Evolutionary conservation across 2,329 filamentous ascomycete genomes (phyloP).

Genomic region (Beauveria scarabaeidicola): DNA sequence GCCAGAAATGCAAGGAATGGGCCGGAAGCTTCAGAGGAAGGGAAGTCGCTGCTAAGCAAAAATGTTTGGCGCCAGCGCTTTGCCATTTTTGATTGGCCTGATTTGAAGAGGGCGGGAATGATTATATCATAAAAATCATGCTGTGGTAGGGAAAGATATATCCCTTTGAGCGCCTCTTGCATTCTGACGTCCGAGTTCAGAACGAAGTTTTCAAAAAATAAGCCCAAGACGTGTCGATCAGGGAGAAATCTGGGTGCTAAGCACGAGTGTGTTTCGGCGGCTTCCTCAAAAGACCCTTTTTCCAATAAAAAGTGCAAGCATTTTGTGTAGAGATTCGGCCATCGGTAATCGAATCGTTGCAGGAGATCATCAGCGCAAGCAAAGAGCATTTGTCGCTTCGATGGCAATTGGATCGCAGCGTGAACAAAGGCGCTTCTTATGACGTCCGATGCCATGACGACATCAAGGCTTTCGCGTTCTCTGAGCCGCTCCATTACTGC

Average conservation of each 20-base stretch:
- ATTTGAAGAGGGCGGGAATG: slow-evolving; percentile 41
- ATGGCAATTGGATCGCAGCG: slow-evolving; percentile 20
- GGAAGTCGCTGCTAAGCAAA: slow-evolving; percentile 32
- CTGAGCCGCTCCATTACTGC: slow-evolving; percentile 1
- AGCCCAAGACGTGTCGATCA: slow-evolving; percentile 31
- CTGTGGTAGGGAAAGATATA: slow-evolving; percentile 37
- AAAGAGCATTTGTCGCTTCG: slow-evolving; percentile 20
- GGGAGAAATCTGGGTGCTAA: slow-evolving; percentile 36
- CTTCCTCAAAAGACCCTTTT: slow-evolving; percentile 18
- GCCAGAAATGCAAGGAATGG: slow-evolving; percentile 41
- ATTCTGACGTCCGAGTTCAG: slow-evolving; percentile 26
- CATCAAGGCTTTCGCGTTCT: not conserved
- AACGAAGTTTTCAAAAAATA: slow-evolving; percentile 36
- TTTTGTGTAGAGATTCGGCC: slow-evolving; percentile 44
- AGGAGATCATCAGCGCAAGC: slow-evolving; percentile 26
- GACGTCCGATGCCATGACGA: not conserved
- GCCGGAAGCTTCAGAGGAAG: slow-evolving; percentile 30
- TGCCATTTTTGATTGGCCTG: slow-evolving; percentile 37
- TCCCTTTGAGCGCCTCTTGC: slow-evolving; percentile 31
- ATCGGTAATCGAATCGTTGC: slow-evolving; percentile 29
- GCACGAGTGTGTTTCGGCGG: slow-evolving; percentile 39
- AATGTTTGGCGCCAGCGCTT: slow-evolving; percentile 39
- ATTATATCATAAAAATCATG: slow-evolving; percentile 41
- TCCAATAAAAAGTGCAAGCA: slow-evolving; percentile 35
- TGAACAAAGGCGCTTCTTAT: not conserved